Evolutionary conservation across 1,284 basidiomycete genomes (phyloP), one percentile per base, ranked within the genome.

Genomic region (Lentinus polychrous): DNA sequence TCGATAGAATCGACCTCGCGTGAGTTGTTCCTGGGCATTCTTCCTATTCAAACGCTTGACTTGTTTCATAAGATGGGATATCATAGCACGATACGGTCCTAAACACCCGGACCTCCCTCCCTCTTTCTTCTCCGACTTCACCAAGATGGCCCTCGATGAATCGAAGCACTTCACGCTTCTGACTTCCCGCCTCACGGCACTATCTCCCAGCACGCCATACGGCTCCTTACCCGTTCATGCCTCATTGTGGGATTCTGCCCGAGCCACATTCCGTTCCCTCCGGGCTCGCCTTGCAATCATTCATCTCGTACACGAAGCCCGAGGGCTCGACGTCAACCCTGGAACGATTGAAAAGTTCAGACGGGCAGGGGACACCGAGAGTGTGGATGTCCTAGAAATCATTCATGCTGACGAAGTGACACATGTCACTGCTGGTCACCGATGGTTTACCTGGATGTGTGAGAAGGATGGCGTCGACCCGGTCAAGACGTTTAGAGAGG

Each of bases 281-380:
- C 78, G 81, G 32, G 75, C 89, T 0, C 77, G 91, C 2, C 78
- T 94, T 22, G 87, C 88, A 1, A 93, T 94, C 63, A 91, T 94
- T 55, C 91, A 93, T 59, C 79, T 94, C 24, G 91, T 94, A 0
- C 91, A 93, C 61, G 91, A 94, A 69, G 90, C 91, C 1, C 72
- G 91, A 23, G 91, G 91, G 2, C 73, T 94, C 6, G 92, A 94
- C 65, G 87, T 93, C 51, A 91, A 91, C 60, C 91, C 91, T 0
- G 73, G 76, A 11, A 93, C 91, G 2, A 91, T 95, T 56, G 83
- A 81, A 51, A 80, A 83, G 52, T 89, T 93, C 59, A 70, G 75
- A 7, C 75, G 78, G 27, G 82, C 83, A 8, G 79, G 86, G 15
- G 91, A 94, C 62, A 55, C 57, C 10, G 82, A 86, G 51, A 89